Percentiles rank a stretch among this genome's conserved stretches.
Conservation (phyloP, 257 asterid species). For the Lavandula angustifolia region DNA sequence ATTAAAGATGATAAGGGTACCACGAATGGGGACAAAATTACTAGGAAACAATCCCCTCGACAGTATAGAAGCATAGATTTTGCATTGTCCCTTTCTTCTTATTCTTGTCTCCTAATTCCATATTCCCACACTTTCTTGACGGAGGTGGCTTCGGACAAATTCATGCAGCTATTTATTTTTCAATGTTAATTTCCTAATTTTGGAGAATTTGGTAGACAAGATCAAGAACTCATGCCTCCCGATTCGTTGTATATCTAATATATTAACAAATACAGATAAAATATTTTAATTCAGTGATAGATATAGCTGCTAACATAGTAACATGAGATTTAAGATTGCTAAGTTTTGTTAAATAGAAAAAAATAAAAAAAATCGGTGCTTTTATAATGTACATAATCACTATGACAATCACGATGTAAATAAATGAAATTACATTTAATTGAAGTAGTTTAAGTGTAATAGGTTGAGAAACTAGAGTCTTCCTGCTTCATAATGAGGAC, state of each 20-base stretch:
- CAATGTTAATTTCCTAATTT: not conserved
- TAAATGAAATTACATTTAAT: too few species aligned
- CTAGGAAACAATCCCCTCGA: conserved; percentile 33
- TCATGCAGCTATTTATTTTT: conserved; percentile 15
- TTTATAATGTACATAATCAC: too few species aligned
- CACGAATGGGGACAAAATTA: conserved; percentile 35
- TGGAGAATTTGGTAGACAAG: not conserved
- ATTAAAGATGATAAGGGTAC: conserved; percentile 26
- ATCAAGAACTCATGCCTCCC: not conserved
- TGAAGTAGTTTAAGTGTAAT: too few species aligned
- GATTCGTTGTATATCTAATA: conserved; percentile 27
- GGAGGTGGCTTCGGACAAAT: conserved; percentile 21
- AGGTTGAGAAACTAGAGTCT: too few species aligned
- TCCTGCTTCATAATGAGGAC: too few species aligned
- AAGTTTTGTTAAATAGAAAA: too few species aligned
- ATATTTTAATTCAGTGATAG: too few species aligned
- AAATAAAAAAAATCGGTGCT: too few species aligned
- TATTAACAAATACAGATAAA: too few species aligned
- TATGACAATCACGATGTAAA: too few species aligned
- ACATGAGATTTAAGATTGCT: too few species aligned
- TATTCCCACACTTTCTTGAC: conserved; percentile 28
- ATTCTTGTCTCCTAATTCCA: conserved; percentile 38
- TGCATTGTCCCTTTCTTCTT: conserved; percentile 33
- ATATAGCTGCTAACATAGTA: too few species aligned
- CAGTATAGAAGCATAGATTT: conserved; percentile 31